Evolutionary conservation across 2,329 filamentous ascomycete species (phyloP), one percentile per base, ranked within the genome.

Genomic region (Periconia digitata): DNA sequence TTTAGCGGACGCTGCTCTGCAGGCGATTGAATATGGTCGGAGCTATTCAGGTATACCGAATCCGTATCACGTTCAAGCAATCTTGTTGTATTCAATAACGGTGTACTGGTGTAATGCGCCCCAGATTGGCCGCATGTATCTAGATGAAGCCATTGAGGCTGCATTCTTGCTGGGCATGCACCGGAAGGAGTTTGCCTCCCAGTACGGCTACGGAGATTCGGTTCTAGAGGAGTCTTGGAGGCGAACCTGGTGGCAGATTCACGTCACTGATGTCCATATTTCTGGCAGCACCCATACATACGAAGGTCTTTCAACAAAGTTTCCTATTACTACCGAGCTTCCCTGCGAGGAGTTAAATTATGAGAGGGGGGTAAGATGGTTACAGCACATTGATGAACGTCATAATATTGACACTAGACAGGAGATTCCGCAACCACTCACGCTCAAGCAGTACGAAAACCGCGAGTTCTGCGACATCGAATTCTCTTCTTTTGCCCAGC

Each of bases 231-330:
- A 95, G 70, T 89, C 86, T 67, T 86, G 89, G 81, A 82, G 90
- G 16, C 79, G 91, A 42, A 95, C 90, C 1, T 95, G 90, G 90
- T 95, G 90, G 90, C 89, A 82, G 60, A 54, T 88, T 4, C 90
- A 87, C 62, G 79, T 90, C 18, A 81, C 90, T 4, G 89, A 95
- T 66, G 87, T 85, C 40, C 86, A 94, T 78, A 80, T 94, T 51
- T 88, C 89, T 3, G 88, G 88, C 2, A 84, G 94, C 56, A 87
- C 86, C 53, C 80, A 84, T 20, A 79, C 82, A 2, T 49, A 41
- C 37, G 8, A 29, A 27, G 47, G 47, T n/a, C 47, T 49, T 13
- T 40, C 41, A 2, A 22, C 39, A 3, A 41, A 45, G 17, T 45
- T 89, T 7, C 71, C 76, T 8, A 78, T 81, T 15, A 83, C 87